Conservation (phyloP, 495 filamentous ascomycete genomes). For the Penicillium malachiteum region DNA sequence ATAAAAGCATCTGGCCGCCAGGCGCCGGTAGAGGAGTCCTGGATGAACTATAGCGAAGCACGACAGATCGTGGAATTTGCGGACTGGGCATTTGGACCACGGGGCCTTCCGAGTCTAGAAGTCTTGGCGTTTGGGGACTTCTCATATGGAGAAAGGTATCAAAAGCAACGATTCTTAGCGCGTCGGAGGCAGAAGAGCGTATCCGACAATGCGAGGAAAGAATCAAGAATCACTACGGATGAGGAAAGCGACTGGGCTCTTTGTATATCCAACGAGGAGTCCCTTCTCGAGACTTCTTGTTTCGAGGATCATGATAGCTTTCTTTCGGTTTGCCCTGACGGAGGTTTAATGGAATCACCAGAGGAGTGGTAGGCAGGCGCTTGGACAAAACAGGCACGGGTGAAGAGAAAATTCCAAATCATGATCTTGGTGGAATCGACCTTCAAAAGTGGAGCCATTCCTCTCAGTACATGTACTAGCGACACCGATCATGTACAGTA, state of each 20-base stretch:
- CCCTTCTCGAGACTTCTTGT: background rate
- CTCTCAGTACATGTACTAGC: no score
- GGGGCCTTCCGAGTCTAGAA: conserved; percentile 4
- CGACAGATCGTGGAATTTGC: conserved; percentile 10
- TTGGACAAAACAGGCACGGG: no score
- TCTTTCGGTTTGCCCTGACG: conserved; percentile 13
- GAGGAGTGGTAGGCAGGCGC: conserved; percentile 4
- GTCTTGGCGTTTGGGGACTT: conserved; percentile 17
- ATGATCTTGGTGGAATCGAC: no score
- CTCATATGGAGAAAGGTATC: conserved; percentile 8
- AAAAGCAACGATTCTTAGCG: conserved; percentile 12
- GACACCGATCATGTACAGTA: no score
- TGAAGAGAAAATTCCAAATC: no score
- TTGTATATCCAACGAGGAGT: background rate
- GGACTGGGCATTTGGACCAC: conserved; percentile 18
- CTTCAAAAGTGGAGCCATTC: no score
- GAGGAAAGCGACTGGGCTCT: background rate
- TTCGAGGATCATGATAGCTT: background rate
- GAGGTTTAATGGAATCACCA: conserved; percentile 14
- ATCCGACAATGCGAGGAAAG: no score
- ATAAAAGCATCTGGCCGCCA: no score
- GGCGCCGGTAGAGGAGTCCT: no score
- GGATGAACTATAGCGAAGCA: background rate
- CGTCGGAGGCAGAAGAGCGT: background rate
- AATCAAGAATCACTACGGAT: no score